A percentile compares a stretch with the other conserved stretches of the same genome.
Conservation (phyloP, 257 asterid species). For the Nicotiana knightiana region DNA sequence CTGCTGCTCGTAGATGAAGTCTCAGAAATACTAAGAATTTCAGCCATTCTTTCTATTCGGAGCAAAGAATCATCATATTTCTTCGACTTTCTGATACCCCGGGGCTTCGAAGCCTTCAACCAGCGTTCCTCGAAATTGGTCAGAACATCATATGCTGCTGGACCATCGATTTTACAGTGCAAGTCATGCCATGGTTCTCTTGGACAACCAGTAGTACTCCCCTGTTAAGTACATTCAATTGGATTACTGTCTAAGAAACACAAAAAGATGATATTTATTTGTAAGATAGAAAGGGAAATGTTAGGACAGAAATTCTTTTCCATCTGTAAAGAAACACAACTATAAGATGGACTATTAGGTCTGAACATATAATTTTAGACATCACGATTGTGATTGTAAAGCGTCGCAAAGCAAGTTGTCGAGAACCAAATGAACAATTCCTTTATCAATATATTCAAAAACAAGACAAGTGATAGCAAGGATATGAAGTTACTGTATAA, state of each 20-base stretch:
- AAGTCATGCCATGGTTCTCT: conserved; percentile 99
- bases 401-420: neutral
- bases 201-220: conserved; percentile 66
- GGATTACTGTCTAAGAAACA: neutral
- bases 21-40: conserved; percentile 64
- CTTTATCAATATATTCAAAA: neutral
- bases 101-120: conserved; percentile 84
- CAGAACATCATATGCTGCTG: conserved; percentile 94
- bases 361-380: neutral
- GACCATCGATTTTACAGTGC: conserved; percentile 92
- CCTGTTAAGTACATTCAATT: conserved; percentile 36
- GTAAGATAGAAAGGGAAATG: neutral
- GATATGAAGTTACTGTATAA: conserved; percentile 44
- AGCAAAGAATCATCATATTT: conserved; percentile 81
- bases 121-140: conserved; percentile 92
- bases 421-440: neutral
- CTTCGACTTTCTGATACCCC: conserved; percentile 73
- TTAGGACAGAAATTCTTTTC: neutral
- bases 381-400: neutral
- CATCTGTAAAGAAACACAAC: neutral
- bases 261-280: too few relatives aligned
- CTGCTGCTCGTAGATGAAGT: conserved; percentile 51
- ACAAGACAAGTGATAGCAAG: neutral
- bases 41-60: conserved; percentile 89
- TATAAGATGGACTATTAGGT: neutral